Base-by-base conservation (phyloP, 2,329 filamentous ascomycete genomes). In the Xylariaceae sp. region DNA sequence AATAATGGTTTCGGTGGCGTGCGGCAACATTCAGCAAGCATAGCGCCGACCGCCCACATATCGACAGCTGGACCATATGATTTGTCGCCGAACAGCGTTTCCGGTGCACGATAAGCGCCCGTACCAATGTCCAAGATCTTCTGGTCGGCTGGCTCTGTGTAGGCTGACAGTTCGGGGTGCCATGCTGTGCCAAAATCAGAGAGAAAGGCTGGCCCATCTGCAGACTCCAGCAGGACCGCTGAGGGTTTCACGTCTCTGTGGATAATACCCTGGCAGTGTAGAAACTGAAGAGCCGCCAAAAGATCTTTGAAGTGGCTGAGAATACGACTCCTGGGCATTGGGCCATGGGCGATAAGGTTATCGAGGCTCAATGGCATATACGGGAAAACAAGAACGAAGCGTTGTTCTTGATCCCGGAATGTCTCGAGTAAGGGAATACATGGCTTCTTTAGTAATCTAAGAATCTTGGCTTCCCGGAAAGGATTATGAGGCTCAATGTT, bases 71-170 rank as follows among this genome's bases (percentile, higher is more conserved):
- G 70, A 2, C 81, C 82, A 67, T 99, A 99, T 0, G 77, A 75
- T 43, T 81, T 84, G 70, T 92, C 81, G 0, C 92, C 94, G 68
- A 99, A 97, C 6, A 99, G 78, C 1, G 92, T 82, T 67, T 99
- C 95, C 0, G 94, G 94, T 0, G 93, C 83, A 16, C 95, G 85
- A 73, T 99, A 99, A 42, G 89, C 84, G 0, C 92, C 93, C 1
- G 93, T 97, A 29, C 94, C 94, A 21, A 99, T 89, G 69, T 99
- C 95, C 6, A 94, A 87, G 46, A 96, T 88, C 72, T 97, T 97
- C 49, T 78, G 66, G 48, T 83, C 70, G 7, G 77, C 67, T 1
- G 84, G 77, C 68, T 99, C 94, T 11, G 82, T 81, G 3, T 75
- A 73, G 18, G 77, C 72, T 4, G 83, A 79, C 53, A 81, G 64